Evolutionary conservation across 2,329 filamentous ascomycete genomes (phyloP).

Genomic region (Colletotrichum cordylinicola): DNA sequence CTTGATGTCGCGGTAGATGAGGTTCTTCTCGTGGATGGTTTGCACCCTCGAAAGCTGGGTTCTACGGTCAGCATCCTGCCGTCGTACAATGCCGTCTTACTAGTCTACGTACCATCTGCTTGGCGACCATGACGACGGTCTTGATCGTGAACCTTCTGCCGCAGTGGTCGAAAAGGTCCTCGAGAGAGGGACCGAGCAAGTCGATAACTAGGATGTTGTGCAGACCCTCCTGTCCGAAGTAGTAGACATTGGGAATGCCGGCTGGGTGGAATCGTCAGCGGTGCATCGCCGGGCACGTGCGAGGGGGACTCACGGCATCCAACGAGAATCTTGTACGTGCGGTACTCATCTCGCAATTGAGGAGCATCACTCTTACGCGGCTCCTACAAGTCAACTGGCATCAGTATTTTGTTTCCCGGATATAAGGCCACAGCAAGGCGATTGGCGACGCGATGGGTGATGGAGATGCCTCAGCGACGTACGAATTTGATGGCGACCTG

Average conservation of each 20-base stretch:
- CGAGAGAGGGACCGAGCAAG: conserved; percentile 89
- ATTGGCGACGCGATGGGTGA: background rate
- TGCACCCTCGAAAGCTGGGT: conserved; percentile 84
- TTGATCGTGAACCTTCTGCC: conserved; percentile 94
- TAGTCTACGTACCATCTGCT: conserved; percentile 80
- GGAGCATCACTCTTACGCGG: conserved; percentile 98
- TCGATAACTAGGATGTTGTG: conserved; percentile 99
- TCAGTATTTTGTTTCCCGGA: conserved; percentile 1
- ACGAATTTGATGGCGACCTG: conserved; percentile 99
- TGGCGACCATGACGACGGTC: conserved; percentile 98
- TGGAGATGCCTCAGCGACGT: conserved; percentile 44
- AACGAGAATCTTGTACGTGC: conserved; percentile 99
- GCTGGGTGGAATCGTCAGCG: conserved; percentile 57
- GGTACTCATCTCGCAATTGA: conserved; percentile 96
- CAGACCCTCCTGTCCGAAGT: conserved; percentile 97
- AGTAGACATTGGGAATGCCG: conserved; percentile 99
- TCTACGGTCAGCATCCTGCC: background rate
- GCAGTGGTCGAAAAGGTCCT: conserved; percentile 98
- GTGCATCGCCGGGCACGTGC: background rate
- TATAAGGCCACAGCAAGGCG: background rate
- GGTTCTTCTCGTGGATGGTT: conserved; percentile 96
- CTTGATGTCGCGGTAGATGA: conserved; percentile 99
- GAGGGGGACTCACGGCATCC: conserved; percentile 84
- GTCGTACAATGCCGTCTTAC: background rate
- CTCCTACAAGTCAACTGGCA: conserved; percentile 65